Conservation (phyloP, 1,284 basidiomycete species). For the Cystobasidium sp. region DNA sequence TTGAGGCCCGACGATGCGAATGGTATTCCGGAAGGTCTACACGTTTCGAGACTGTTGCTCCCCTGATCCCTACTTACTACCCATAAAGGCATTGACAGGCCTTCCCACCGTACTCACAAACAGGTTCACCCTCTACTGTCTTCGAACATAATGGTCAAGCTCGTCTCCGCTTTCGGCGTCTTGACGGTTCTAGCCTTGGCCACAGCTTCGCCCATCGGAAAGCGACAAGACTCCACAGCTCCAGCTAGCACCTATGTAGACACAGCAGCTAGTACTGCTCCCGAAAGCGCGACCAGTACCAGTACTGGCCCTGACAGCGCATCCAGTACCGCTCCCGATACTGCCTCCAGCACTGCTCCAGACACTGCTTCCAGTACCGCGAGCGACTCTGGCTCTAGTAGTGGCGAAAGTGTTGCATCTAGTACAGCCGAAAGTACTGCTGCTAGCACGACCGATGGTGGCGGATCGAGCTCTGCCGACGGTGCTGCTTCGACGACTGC, state of each 20-base stretch:
- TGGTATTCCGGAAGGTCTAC: too few species aligned
- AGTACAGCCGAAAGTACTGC: too few species aligned
- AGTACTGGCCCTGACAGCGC: not conserved
- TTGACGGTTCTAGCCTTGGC: slow-evolving; percentile 2
- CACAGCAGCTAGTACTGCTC: not conserved
- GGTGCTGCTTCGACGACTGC: too few species aligned
- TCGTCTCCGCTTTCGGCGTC: slow-evolving; percentile 8
- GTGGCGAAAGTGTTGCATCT: too few species aligned
- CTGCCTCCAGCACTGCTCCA: not conserved
- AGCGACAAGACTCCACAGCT: slow-evolving; percentile 11
- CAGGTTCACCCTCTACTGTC: not conserved
- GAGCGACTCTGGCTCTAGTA: too few species aligned
- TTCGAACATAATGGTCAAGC: slow-evolving; percentile 11
- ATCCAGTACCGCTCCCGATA: not conserved
- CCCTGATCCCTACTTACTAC: too few species aligned
- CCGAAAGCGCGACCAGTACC: not conserved
- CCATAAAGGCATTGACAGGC: too few species aligned
- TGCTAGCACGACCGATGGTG: too few species aligned
- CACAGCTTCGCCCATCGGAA: not conserved
- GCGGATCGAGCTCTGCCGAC: too few species aligned
- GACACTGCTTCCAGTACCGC: not conserved
- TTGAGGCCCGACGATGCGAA: too few species aligned
- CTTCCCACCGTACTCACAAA: too few species aligned
- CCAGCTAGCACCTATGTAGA: not conserved
- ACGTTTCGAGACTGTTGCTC: too few species aligned